Evolutionary conservation across 1,284 basidiomycete genomes (phyloP), one percentile per base, ranked within the genome.

Genomic region (Irpex sp.): DNA sequence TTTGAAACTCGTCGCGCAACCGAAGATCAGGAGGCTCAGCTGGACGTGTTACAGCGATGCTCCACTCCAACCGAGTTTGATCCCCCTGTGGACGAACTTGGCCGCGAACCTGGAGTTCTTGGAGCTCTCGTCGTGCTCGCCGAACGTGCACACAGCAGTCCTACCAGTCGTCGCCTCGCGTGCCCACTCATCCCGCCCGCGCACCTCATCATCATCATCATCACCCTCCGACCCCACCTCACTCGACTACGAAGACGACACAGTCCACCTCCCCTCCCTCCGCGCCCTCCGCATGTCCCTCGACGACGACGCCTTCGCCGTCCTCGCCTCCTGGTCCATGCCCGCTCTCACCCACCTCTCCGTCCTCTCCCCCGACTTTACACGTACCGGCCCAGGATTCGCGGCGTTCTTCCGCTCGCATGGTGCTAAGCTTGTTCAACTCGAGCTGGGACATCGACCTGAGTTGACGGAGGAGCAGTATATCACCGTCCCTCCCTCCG

Each of bases 41-140:
- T 88, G 86, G 80, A 90, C 86, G 48, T 87, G 83, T 67, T 89
- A 90, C 66, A 86, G 85, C 64, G 83, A 88, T 60, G 75, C 82
- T 1, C 80, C 81, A 0, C 85, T 87, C 63, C 83, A 84, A 57
- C 74, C 80, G 18, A 80, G 82, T 21, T 79, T 86, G 69, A 79
- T 80, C 1, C 82, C 83, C 0, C 76, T 82, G 35, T 77, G 86
- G 53, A 74, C 74, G 54, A 80, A 78, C 60, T 77, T 79, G 1
- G 81, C 82, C 1, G 77, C 73, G 4, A 75, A 73, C n/a, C 71
- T 81, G 8, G 80, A 82, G 55, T 81, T 81, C 63, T 78, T 90
- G 59, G 86, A 88, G 68, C 84, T 85, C 57, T 81, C 78, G 14
- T 79, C 78, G 1, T 77, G 72, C 58, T 68, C 70, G n/a, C 71